Evolutionary conservation across 768 basidiomycete genomes (phyloP).

Genomic region (Infundibulicybe gibba): DNA sequence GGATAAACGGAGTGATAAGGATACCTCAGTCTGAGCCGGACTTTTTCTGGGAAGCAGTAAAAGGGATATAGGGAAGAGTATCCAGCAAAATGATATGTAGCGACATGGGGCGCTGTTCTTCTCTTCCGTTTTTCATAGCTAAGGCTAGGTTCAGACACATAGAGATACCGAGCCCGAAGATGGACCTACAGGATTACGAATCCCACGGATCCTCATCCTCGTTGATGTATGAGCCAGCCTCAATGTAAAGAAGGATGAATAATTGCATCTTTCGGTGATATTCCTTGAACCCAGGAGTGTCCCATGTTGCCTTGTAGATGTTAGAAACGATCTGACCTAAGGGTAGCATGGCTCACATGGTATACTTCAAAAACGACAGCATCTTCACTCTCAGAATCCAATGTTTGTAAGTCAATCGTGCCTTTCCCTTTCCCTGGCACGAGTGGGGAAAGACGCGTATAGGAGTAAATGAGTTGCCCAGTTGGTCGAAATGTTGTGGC

Average conservation of each 20-base stretch:
- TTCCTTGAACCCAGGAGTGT: constrained; percentile 84
- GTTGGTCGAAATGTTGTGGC: constrained; percentile 73
- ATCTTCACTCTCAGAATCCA: constrained; percentile 51
- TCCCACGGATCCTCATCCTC: constrained; percentile 96
- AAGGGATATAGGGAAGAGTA: constrained; percentile 96
- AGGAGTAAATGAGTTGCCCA: constrained; percentile 75
- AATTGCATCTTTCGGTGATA: constrained; percentile 92
- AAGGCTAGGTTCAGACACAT: background rate
- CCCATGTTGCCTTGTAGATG: constrained; percentile 65
- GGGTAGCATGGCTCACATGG: constrained; percentile 54
- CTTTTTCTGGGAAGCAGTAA: constrained; percentile 91
- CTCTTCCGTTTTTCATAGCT: constrained; percentile 87
- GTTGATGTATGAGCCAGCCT: constrained; percentile 91
- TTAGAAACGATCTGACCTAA: background rate
- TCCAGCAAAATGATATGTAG: constrained; percentile 88
- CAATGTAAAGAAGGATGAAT: constrained; percentile 92
- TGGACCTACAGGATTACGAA: constrained; percentile 77
- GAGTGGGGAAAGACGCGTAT: constrained; percentile 52
- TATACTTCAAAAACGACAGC: constrained; percentile 85
- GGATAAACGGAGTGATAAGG: constrained; percentile 10
- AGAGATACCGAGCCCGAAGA: background rate
- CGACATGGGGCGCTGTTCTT: constrained; percentile 38
- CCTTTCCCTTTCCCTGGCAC: constrained; percentile 41
- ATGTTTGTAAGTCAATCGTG: constrained; percentile 27
- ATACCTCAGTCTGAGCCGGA: constrained; percentile 83